A percentile compares a stretch with the other conserved stretches of the same genome.
Evolutionary conservation across 352 stramenopile genomes (phyloP).

Genomic region (Globisporangium solare): DNA sequence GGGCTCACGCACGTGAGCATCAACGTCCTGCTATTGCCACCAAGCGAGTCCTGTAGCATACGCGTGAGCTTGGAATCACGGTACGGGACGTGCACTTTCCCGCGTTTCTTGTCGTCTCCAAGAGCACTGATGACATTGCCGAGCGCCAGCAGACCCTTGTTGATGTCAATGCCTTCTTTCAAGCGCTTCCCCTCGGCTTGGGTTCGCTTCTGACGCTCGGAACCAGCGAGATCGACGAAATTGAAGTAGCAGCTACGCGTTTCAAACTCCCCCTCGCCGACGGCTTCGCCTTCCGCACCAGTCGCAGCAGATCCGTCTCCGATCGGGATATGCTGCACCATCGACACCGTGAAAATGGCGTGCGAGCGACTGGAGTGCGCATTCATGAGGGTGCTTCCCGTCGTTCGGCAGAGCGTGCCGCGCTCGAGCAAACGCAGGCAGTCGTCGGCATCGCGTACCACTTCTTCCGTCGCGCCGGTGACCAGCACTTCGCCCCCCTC

Average conservation of each 20-base stretch:
- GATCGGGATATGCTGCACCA: conserved; percentile 78
- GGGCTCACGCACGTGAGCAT: conserved; percentile 92
- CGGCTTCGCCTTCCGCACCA: conserved; percentile 23
- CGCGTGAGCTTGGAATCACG: conserved; percentile 93
- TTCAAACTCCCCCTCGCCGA: conserved; percentile 61
- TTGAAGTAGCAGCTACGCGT: conserved; percentile 87
- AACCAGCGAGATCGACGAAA: conserved; percentile 90
- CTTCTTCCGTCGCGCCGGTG: conserved; percentile 68
- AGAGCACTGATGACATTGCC: conserved; percentile 98
- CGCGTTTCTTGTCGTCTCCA: conserved; percentile 87
- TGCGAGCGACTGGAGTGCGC: conserved; percentile 88
- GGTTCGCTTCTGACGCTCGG: conserved; percentile 94
- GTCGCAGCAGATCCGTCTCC: conserved; percentile 15
- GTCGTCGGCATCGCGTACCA: conserved; percentile 61
- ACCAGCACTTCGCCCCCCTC: conserved; percentile 81
- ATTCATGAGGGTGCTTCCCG: conserved; percentile 91
- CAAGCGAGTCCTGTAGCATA: conserved; percentile 91
- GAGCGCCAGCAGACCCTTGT: conserved; percentile 96
- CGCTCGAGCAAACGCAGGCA: conserved; percentile 80
- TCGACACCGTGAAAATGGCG: conserved; percentile 87
- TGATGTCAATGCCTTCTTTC: conserved; percentile 98
- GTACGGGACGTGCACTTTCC: conserved; percentile 92
- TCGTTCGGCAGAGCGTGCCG: conserved; percentile 80
- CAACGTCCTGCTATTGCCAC: conserved; percentile 89
- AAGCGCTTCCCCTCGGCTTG: conserved; percentile 88